Evolutionary conservation across 2,329 filamentous ascomycete species (phyloP), one percentile per base, ranked within the genome.

Genomic region (Myriosclerotinia curreyana): DNA sequence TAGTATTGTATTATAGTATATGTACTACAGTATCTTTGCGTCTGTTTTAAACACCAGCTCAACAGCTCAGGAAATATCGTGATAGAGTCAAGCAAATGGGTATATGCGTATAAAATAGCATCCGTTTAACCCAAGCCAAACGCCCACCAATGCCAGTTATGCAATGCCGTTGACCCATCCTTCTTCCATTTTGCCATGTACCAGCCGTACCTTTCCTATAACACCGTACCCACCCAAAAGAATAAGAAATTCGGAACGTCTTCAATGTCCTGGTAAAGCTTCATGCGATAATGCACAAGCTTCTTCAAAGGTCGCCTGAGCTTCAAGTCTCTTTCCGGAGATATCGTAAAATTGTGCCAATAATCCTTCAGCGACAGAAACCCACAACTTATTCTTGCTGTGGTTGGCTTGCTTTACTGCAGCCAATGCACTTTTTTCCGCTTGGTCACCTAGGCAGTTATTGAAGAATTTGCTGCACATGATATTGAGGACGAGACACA

Each of bases 401-500:
- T 85, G 84, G 68, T 84, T 83, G 6, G 89, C 88, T 77, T 90
- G 87, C 50, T 82, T 83, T 31, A 83, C 82, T 31, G 86, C 88
- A 0, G 90, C 89, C 68, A 83, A 82, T 5, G 89, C 88, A 72
- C 88, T 90, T 77, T 92, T 92, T 65, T 91, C 81, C 0, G 89
- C 88, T 75, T 93, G 90, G 65, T 90, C 88, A 58, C 92, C 92
- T 93, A 97, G 72, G 5, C 74, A 69, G 56, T 71, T 70, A 7
- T 64, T 65, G 62, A 75, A 76, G 62, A 96, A 89, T 60, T 87
- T 85, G 72, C 84, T 86, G 60, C 90, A 89, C 89, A 97, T 96
- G 68, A 95, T 87, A 69, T 87, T 92, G 65, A 97, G 84, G 7
- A 89, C 87, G 68, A 97, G 89, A 55, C 88, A 88, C n/a, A 92